Evolutionary conservation across 169 alveolate genomes (phyloP).

Genomic region (Cystoisospora suis): DNA sequence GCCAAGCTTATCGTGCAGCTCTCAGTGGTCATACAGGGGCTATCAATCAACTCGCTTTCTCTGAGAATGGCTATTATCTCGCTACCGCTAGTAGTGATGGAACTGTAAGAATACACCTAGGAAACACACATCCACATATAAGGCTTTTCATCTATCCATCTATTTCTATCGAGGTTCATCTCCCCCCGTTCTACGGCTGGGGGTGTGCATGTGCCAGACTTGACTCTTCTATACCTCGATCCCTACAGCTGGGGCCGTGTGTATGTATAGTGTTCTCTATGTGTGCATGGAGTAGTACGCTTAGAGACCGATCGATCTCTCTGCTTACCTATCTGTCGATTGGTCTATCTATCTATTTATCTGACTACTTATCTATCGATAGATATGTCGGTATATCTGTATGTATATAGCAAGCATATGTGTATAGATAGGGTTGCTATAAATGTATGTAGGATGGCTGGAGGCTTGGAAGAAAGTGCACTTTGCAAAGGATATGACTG

Average conservation of each 20-base stretch:
- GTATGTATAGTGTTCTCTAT: not conserved
- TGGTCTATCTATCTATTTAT: not conserved
- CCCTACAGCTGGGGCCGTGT: not conserved
- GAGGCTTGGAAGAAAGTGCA: too few relatives aligned
- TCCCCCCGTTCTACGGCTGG: not conserved
- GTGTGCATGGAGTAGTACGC: too few relatives aligned
- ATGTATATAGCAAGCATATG: not conserved
- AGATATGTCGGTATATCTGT: not conserved
- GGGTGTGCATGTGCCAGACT: not conserved
- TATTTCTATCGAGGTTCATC: not conserved
- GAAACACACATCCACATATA: not conserved
- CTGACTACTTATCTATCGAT: not conserved
- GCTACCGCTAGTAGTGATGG: constrained; percentile 80
- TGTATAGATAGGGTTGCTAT: too few relatives aligned
- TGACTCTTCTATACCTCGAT: not conserved
- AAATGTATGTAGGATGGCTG: too few relatives aligned
- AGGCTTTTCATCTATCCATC: not conserved
- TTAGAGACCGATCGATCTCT: too few relatives aligned
- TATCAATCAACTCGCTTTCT: constrained; percentile 72
- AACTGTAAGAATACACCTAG: constrained; percentile 41
- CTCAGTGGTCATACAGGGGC: constrained; percentile 65
- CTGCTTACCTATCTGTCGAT: too few relatives aligned
- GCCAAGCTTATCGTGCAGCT: constrained; percentile 71
- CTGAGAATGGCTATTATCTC: constrained; percentile 87
- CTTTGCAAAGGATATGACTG: too few relatives aligned